Base-by-base conservation (phyloP, 2,329 filamentous ascomycete species). In the Cytospora leucostoma region DNA sequence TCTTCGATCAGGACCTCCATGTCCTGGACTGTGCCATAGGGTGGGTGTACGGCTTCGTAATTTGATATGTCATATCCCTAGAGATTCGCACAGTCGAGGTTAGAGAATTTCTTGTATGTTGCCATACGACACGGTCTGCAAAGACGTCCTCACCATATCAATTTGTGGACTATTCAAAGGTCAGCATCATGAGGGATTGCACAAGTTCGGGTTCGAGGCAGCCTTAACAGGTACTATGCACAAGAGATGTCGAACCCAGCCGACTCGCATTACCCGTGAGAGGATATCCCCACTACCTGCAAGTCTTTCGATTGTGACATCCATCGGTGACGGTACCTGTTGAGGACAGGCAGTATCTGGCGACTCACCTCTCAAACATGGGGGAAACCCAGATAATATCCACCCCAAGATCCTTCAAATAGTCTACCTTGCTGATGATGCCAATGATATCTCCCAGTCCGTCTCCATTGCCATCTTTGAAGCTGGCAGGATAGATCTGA, bases 21-120 rank as follows among this genome's bases (percentile, higher is more conserved):
- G 71, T 92, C 88, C 59, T 78, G 75, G 17, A 91, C 74, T 0
- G 85, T 87, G 2, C 89, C 89, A 67, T 90, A 89, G n/a, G 80
- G 79, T 2, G 80, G 75, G 64, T 88, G 79, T 34, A 89, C 85
- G 34, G 76, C 79, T 70, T 85, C 80, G 67, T 91, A 91, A 71
- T 91, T 81, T 2, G 82, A 81, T 57, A 89, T 83, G 70, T 89
- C 88, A 70, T 89, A 90, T 27, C 87, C 87, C 85, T 89, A 87
- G 72, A 27, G 12, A 27, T 27, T 27, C 17, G n/a, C n/a, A 11
- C 40, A 12, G 11, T n/a, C 4, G 37, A 47, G 27, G 62, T 33
- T n/a, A 54, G 44, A 35, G 38, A 12, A 61, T 51, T 8, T 1
- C 7, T 32, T 6, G 10, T 6, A 2, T 13, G 6, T 13, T 11